Evolutionary conservation across 208 protist species (phyloP).

Genomic region (Leishmania aethiopica): DNA sequence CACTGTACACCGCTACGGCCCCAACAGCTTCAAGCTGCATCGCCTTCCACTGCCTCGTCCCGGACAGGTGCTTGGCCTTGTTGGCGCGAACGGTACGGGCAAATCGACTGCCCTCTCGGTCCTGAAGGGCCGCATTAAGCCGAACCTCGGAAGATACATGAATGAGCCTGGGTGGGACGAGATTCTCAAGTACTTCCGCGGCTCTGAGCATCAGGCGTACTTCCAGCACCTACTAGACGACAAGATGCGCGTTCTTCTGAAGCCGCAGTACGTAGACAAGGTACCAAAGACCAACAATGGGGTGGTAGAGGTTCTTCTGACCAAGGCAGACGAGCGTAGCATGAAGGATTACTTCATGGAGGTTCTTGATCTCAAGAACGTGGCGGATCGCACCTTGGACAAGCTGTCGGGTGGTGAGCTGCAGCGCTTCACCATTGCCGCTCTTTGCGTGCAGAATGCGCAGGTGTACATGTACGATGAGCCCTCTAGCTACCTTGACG

Average conservation of each 20-base stretch:
- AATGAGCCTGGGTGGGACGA: conserved; percentile 98
- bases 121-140: conserved; percentile 98
- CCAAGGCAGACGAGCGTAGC: conserved; percentile 89
- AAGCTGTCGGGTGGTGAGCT: conserved; percentile 99
- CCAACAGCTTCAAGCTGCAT: conserved; percentile 99
- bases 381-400: conserved; percentile 95
- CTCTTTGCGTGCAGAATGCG: conserved; percentile 90
- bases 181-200: conserved; percentile 99
- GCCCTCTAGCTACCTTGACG: conserved; percentile 99
- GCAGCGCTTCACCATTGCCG: conserved; percentile 99
- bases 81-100: conserved; percentile 99
- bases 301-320: conserved; percentile 92
- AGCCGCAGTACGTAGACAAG: conserved; percentile 99
- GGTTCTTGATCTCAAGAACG: conserved; percentile 92
- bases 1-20: conserved; percentile 99
- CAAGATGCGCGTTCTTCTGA: conserved; percentile 98
- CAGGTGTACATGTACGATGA: conserved; percentile 99
- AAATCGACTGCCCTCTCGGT: conserved; percentile 99
- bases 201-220: conserved; percentile 99
- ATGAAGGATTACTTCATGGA: conserved; percentile 87
- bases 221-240: conserved; percentile 99
- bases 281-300: conserved; percentile 98
- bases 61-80: conserved; percentile 99
- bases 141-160: conserved; percentile 98
- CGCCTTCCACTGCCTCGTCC: conserved; percentile 98